Percentiles rank a stretch among this genome's conserved stretches.
These are phyloP conservation scores for Tirmania nivea DNA, from an alignment of 495 filamentous ascomycete genomes.

Conservation along the genomic window DNA sequence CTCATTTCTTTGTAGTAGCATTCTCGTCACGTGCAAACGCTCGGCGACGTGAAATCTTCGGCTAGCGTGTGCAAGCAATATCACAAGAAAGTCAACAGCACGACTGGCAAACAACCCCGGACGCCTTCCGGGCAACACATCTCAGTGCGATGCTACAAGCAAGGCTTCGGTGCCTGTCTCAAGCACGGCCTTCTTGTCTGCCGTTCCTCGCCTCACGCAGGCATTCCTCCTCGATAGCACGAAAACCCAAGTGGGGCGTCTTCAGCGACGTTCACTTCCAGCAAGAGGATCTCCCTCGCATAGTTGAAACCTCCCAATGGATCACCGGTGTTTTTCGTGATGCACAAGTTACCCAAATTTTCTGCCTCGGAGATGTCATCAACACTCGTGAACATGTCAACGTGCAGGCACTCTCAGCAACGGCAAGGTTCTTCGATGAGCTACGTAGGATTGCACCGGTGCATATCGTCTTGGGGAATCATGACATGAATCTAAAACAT, in stretches of 20 bases:
- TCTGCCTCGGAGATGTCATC: conserved; percentile 20
- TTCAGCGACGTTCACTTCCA: conserved; percentile 22
- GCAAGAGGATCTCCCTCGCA: conserved; percentile 14
- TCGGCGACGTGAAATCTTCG: too few species aligned
- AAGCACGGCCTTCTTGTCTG: not conserved
- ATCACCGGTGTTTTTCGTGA: conserved; percentile 12
- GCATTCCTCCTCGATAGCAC: not conserved
- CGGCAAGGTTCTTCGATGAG: conserved; percentile 17
- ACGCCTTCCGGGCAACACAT: too few species aligned
- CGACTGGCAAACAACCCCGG: too few species aligned
- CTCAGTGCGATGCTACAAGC: too few species aligned
- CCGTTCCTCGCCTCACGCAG: not conserved
- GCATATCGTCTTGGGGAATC: conserved; percentile 21
- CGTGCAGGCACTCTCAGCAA: conserved; percentile 19
- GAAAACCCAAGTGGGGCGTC: conserved; percentile 16
- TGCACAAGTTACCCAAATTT: conserved; percentile 14
- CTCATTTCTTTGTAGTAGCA: too few species aligned
- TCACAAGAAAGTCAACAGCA: too few species aligned
- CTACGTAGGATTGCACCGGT: conserved; percentile 18
- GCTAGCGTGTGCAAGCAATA: too few species aligned
- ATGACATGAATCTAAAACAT: conserved; percentile 20
- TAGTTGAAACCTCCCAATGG: conserved; percentile 18
- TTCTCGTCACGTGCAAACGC: too few species aligned
- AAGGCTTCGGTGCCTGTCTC: too few species aligned
- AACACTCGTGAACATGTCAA: conserved; percentile 19